Evolutionary conservation across 768 basidiomycete genomes (phyloP).

Genomic region (Pulveroboletus sp.): DNA sequence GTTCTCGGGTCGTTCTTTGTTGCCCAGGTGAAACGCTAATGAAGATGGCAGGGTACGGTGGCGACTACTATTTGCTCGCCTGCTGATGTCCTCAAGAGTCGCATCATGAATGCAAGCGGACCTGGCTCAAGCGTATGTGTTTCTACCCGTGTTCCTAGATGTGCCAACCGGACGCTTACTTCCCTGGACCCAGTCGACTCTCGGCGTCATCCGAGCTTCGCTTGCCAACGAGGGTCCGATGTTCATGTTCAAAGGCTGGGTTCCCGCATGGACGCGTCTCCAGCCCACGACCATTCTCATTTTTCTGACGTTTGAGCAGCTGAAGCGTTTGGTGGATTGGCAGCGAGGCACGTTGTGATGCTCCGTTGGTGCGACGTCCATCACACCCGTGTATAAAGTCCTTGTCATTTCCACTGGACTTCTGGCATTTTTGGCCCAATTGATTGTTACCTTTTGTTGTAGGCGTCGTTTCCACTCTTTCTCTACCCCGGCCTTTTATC

Average conservation of each 20-base stretch:
- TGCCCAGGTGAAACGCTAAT: neutral
- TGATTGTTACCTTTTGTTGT: neutral
- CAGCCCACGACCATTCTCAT: constrained; percentile 88
- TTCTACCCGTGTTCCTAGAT: neutral
- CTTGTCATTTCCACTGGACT: too few relatives aligned
- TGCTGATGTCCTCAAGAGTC: constrained; percentile 83
- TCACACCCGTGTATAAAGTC: too few relatives aligned
- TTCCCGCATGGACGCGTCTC: constrained; percentile 81
- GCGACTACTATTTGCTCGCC: constrained; percentile 89
- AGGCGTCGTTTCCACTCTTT: constrained; percentile 11
- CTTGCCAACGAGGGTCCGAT: constrained; percentile 72
- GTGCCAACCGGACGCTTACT: neutral
- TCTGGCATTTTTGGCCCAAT: neutral
- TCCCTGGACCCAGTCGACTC: constrained; percentile 49
- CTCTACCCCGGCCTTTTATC: too few relatives aligned
- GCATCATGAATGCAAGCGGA: constrained; percentile 87
- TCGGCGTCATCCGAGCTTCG: constrained; percentile 64
- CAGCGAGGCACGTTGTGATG: constrained; percentile 35
- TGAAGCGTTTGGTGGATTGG: constrained; percentile 70
- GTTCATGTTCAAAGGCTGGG: constrained; percentile 94
- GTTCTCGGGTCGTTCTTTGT: constrained; percentile 17
- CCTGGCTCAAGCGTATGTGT: constrained; percentile 66
- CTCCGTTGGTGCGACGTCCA: too few relatives aligned
- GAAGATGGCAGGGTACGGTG: constrained; percentile 63
- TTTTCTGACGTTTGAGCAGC: constrained; percentile 79